Conservation (phyloP, 2,329 filamentous ascomycete genomes). For the Chlorencoelia australis region DNA sequence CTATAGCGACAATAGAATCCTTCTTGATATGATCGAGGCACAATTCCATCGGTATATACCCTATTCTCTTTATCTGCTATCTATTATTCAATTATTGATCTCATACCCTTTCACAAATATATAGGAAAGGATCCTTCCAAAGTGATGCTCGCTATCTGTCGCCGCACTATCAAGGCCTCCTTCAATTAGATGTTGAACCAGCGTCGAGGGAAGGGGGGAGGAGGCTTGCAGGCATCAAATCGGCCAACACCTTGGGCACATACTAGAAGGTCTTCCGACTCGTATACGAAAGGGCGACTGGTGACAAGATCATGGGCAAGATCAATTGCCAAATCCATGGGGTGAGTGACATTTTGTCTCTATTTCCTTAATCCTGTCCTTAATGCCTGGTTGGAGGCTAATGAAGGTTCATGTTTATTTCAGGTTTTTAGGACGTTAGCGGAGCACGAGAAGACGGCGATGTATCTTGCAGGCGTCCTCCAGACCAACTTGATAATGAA, state of each 20-base stretch:
- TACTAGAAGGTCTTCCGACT: constrained; percentile 5
- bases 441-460: constrained; percentile 1
- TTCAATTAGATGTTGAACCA: constrained; percentile 8
- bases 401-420: not conserved
- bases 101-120: constrained; percentile 7
- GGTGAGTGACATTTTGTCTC: too few species aligned
- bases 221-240: constrained; percentile 6
- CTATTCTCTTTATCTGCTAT: constrained; percentile 7
- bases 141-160: constrained; percentile 4
- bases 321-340: too few species aligned
- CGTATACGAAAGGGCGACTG: constrained; percentile 4
- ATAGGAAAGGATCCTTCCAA: constrained; percentile 6
- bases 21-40: constrained; percentile 13
- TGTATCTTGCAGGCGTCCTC: constrained; percentile 4
- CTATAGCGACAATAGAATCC: constrained; percentile 14
- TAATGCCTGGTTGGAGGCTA: constrained; percentile 1
- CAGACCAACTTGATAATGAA: constrained; percentile 5
- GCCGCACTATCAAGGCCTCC: constrained; percentile 7
- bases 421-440: constrained; percentile 4
- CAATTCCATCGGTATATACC: constrained; percentile 12
- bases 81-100: constrained; percentile 1
- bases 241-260: constrained; percentile 1
- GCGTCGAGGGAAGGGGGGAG: constrained; percentile 7
- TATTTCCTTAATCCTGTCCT: too few species aligned
- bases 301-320: constrained; percentile 9